Conservation (phyloP, 139 green algal genomes). For the Tetraselmis chui region DNA sequence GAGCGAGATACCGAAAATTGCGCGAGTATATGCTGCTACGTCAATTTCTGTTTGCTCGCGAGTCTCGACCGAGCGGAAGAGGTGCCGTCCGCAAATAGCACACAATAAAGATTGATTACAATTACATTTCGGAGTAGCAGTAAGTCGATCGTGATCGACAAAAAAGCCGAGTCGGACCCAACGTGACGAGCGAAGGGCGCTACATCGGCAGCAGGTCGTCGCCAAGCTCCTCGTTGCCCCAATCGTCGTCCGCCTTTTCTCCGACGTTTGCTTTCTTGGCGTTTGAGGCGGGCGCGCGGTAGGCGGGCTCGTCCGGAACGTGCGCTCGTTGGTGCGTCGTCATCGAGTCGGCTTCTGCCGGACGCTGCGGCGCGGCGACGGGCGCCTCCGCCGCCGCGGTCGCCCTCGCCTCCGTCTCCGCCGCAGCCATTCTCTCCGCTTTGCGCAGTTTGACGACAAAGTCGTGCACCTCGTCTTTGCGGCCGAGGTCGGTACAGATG, state of each 20-base stretch:
- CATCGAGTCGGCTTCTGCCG: not conserved
- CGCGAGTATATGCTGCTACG: too few species aligned
- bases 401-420: not conserved
- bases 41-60: too few species aligned
- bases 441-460: conserved; percentile 37
- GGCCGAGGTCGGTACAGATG: conserved; percentile 67
- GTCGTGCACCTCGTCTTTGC: conserved; percentile 37
- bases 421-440: conserved; percentile 16
- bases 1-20: too few species aligned
- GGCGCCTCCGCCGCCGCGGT: not conserved
- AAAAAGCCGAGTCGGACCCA: too few species aligned
- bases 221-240: conserved; percentile 55
- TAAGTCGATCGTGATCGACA: too few species aligned
- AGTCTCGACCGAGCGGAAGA: too few species aligned
- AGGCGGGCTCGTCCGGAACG: not conserved
- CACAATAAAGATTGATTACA: too few species aligned
- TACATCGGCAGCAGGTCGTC: conserved; percentile 64
- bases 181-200: too few species aligned
- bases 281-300: not conserved
- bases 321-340: not conserved
- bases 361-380: not conserved
- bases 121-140: too few species aligned
- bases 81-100: too few species aligned
- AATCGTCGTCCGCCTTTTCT: conserved; percentile 33
- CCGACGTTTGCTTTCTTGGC: conserved; percentile 27